A percentile compares a stretch with the other conserved stretches of the same genome.
Conservation (phyloP, 306 rosid genomes). For the Trifolium pratense region DNA sequence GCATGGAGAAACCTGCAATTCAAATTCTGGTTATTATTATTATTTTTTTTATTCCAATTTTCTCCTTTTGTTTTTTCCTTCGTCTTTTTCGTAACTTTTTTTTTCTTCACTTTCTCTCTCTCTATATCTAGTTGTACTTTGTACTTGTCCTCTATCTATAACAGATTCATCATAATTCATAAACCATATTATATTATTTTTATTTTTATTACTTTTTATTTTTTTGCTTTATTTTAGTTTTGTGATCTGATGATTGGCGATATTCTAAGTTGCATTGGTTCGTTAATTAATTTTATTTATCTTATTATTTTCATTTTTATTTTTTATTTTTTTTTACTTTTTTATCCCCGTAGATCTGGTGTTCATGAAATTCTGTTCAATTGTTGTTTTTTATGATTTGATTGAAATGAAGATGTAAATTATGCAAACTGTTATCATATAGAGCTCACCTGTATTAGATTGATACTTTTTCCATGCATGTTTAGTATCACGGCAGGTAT, state of each 20-base stretch:
- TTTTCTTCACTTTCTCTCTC: conserved; percentile 17
- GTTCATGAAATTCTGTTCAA: neutral
- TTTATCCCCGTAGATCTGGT: conserved; percentile 1
- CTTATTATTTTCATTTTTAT: neutral
- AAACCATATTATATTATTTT: neutral
- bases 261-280: conserved; percentile 69
- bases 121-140: conserved; percentile 7
- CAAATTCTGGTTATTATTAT: conserved; percentile 65
- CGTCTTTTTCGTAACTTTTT: conserved; percentile 27
- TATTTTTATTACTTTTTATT: neutral
- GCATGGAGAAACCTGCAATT: conserved; percentile 82
- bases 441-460: neutral
- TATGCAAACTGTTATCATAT: neutral
- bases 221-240: conserved; percentile 36
- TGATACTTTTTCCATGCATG: no score
- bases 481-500: no score
- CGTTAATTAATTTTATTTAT: conserved; percentile 31
- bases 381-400: neutral
- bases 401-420: neutral
- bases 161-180: neutral
- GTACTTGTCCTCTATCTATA: neutral
- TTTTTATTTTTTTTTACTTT: neutral
- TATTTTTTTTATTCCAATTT: neutral
- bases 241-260: conserved; percentile 66
- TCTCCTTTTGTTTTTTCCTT: neutral